phyloP scores from a whole-genome alignment of 257 asterid species.

The Solanum bukasovii region DNA sequence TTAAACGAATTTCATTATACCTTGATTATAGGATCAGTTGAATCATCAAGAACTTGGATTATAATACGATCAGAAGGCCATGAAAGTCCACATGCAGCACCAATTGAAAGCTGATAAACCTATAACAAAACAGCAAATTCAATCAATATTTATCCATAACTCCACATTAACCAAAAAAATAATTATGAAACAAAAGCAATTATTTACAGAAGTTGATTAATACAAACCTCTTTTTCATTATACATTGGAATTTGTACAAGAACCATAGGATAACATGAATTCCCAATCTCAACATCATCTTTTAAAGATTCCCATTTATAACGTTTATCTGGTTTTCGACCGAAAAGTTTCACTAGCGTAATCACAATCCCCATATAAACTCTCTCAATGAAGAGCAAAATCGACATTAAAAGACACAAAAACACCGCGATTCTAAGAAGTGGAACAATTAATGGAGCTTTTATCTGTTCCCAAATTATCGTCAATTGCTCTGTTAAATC shows the following conservation, averaged over 20 bases:
- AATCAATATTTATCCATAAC: neutral
- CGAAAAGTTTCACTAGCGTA: slow-evolving; percentile 24
- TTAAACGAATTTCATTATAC: slow-evolving; percentile 1
- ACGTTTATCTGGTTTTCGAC: slow-evolving; percentile 31
- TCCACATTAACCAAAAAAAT: neutral
- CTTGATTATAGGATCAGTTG: slow-evolving; percentile 52
- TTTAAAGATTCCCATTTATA: slow-evolving; percentile 34
- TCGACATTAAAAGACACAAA: neutral
- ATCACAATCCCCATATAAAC: slow-evolving; percentile 20
- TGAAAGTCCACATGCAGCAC: slow-evolving; percentile 71
- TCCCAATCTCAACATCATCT: slow-evolving; percentile 39
- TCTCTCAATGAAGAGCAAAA: slow-evolving; percentile 54
- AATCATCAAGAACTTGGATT: slow-evolving; percentile 74
- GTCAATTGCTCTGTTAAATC: neutral
- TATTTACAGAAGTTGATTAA: neutral
- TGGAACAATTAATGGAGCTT: neutral
- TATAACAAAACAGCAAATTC: neutral
- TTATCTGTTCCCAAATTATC: neutral
- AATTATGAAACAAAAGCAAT: neutral
- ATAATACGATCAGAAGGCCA: slow-evolving; percentile 70
- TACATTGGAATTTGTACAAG: slow-evolving; percentile 62
- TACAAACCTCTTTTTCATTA: slow-evolving; percentile 52
- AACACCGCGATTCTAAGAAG: neutral
- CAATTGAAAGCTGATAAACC: slow-evolving; percentile 77
- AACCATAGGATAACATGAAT: slow-evolving; percentile 38